Evolutionary conservation across 371 early-diverging fungal species (phyloP).

Genomic region (Mortierella sp.): DNA sequence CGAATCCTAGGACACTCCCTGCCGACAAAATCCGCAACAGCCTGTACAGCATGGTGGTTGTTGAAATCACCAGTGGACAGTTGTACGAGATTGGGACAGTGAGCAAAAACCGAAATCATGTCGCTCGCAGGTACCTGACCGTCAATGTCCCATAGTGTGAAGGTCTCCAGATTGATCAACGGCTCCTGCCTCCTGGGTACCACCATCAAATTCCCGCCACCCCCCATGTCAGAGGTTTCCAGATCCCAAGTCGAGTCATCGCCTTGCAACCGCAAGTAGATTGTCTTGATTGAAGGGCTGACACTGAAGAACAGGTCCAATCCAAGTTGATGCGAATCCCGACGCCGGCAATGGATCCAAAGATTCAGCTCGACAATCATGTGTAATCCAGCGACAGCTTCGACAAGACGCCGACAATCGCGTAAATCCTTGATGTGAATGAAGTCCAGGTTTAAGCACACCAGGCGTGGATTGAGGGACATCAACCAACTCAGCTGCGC

Average conservation of each 20-base stretch:
- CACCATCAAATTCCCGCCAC: neutral
- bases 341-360: too few relatives aligned
- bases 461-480: neutral
- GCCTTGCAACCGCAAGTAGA: too few relatives aligned
- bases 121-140: neutral
- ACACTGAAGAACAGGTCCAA: too few relatives aligned
- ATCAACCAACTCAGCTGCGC: neutral
- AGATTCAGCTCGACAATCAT: too few relatives aligned
- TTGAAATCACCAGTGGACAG: neutral
- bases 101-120: neutral
- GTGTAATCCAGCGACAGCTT: too few relatives aligned
- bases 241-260: neutral
- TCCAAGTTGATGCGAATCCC: too few relatives aligned
- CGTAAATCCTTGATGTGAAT: too few relatives aligned
- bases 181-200: neutral
- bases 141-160: neutral
- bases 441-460: too few relatives aligned
- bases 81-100: neutral
- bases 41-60: neutral
- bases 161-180: neutral
- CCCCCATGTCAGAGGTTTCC: neutral
- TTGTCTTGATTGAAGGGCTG: too few relatives aligned
- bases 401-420: too few relatives aligned
- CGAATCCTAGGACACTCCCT: neutral
- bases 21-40: neutral